Base-by-base conservation (phyloP, 2,329 filamentous ascomycete genomes). In the Ascochyta fabae region DNA sequence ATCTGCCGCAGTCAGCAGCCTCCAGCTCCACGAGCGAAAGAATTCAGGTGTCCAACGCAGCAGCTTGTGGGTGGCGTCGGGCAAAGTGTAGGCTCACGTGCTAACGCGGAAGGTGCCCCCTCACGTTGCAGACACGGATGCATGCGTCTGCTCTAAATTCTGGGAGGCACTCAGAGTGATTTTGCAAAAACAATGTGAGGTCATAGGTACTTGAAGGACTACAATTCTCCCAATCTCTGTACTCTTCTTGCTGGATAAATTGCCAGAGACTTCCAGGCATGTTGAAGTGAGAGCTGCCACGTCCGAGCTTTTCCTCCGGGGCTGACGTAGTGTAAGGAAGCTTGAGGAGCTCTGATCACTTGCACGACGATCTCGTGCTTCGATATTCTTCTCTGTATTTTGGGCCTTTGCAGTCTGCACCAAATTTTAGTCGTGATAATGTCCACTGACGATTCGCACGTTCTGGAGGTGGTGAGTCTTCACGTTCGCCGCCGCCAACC, bases 381-480 rank as follows among this genome's bases (percentile, higher is more conserved):
- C 16, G 6, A 27, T 41, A 27, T 41, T 41, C 35, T 42, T 36
- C 41, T 35, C 26, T 39, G n/a, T 27, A 27, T 22, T 6, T 31
- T 13, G 6, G 13, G 9, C 6, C 31, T 46, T 13, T 38, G 24
- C 13, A 34, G 22, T 13, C 31, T 31, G 23, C 7, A 42, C 26
- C 22, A n/a, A 9, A 45, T 24, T 33, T 27, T 36, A n/a, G 15
- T 27, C 48, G n/a, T 22, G 35, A 57, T 23, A 64, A 94, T 94
- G 90, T 88, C 90, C 64, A 86, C 85, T 72, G 89, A 93, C 73
- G 89, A 92, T 72, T 87, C 91, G 78, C 87, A 89, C 68, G 89
- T 93, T 71, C 79, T 92, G 62, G 89, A 92, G 77, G 82, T 89
- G 72, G 90, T 93, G 79, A 81, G 88, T 73, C 62, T 61, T 47